Evolutionary conservation across 2,329 filamentous ascomycete genomes (phyloP), one percentile per base, ranked within the genome.

Genomic region (Chaetomium globosum): DNA sequence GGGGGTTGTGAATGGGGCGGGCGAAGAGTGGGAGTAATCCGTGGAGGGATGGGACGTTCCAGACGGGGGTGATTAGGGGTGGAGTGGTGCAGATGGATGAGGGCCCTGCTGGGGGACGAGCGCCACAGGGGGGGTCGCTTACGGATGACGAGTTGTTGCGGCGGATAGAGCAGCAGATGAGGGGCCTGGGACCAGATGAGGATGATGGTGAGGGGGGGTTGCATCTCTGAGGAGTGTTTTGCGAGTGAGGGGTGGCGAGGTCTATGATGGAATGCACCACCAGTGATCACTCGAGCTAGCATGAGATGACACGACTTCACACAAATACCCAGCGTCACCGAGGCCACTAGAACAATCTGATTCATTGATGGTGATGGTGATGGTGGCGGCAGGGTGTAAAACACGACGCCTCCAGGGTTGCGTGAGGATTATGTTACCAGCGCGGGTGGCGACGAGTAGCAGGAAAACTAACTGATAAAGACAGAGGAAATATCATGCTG

Each of bases 31-130:
- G 46, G 28, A 71, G 68, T 46, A 9, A 33, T 63, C 80, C 87
- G 0, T 89, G 87, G 87, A 80, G 74, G 31, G 86, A 89, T 71
- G 87, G 87, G 28, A 89, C 87, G 0, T 88, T 89, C 71, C 83
- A 86, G 73, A 85, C 82, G 1, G 86, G 86, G 10, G 82, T 81
- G 16, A 81, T 88, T 70, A 78, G 81, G 2, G 79, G 80, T 65
- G 83, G 83, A 28, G 77, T 81, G 71, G 69, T 85, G 2, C 77
- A 75, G n/a, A 77, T 84, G 73, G 79, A 83, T 70, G 62, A 57
- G 46, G 58, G 31, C 26, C 49, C 63, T 60, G 62, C 59, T n/a
- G 59, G n/a, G n/a, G n/a, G 58, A 52, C 62, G 48, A 28, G 16
- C n/a, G 19, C 46, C 52, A 26, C 28, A 56, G 13, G 81, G 83